These are phyloP conservation scores for Phellopilus nigrolimitatus DNA, from an alignment of 1,284 basidiomycete species.

Conservation along the genomic window DNA sequence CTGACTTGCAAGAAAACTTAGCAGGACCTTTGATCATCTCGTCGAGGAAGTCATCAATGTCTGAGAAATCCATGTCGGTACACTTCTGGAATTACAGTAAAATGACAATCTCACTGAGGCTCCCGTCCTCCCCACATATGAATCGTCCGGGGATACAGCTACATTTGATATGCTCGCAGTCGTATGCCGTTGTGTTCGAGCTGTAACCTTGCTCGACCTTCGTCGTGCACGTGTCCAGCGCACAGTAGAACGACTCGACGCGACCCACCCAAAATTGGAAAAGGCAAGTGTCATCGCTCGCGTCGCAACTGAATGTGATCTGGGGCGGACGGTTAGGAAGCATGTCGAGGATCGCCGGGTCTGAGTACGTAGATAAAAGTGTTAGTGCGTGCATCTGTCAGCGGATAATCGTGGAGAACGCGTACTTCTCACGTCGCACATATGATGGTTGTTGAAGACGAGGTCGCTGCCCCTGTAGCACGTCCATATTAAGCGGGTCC, in stretches of 20 bases:
- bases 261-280: constrained; percentile 98
- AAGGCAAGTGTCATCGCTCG: constrained; percentile 56
- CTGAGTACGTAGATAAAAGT: constrained; percentile 35
- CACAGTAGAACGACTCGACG: constrained; percentile 95
- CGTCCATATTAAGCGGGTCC: constrained; percentile 68
- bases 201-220: constrained; percentile 51
- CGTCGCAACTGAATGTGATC: constrained; percentile 90
- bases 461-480: constrained; percentile 92
- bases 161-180: constrained; percentile 82
- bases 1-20: constrained; percentile 77
- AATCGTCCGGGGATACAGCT: constrained; percentile 89
- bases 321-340: constrained; percentile 86
- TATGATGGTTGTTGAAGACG: constrained; percentile 90
- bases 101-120: constrained; percentile 64
- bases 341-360: constrained; percentile 87
- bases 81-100: constrained; percentile 1
- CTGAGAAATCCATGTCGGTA: constrained; percentile 37
- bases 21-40: constrained; percentile 92
- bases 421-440: constrained; percentile 96
- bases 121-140: constrained; percentile 94
- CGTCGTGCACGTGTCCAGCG: constrained; percentile 64
- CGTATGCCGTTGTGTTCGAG: constrained; percentile 70
- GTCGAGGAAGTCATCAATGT: constrained; percentile 89
- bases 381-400: constrained; percentile 9
- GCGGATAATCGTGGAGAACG: background rate